Evolutionary conservation across 371 early-diverging fungal species (phyloP).

Genomic region (Mortierella sp.): DNA sequence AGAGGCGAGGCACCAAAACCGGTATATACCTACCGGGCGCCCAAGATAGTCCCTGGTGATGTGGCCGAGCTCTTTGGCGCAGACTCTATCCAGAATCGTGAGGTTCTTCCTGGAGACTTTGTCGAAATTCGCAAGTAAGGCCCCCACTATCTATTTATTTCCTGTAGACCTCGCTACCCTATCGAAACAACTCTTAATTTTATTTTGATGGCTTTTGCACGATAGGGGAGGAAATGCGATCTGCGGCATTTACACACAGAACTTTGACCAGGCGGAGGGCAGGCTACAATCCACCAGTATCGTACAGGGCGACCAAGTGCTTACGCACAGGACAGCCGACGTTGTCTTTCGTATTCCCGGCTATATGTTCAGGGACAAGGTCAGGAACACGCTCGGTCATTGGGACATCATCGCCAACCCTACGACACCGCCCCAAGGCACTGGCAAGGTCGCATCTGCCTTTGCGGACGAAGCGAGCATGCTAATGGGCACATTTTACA

Average conservation of each 20-base stretch:
- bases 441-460: conserved; percentile 37
- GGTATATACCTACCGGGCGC: conserved; percentile 10
- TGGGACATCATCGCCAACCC: conserved; percentile 44
- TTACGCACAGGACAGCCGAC: conserved; percentile 60
- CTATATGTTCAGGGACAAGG: conserved; percentile 47
- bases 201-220: not conserved
- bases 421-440: conserved; percentile 47
- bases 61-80: conserved; percentile 28
- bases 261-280: conserved; percentile 59
- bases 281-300: conserved; percentile 62
- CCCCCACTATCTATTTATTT: not conserved
- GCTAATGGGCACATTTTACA: conserved; percentile 52
- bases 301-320: conserved; percentile 56
- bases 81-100: conserved; percentile 39
- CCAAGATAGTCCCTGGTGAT: conserved; percentile 27
- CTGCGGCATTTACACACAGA: conserved; percentile 63
- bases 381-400: conserved; percentile 14
- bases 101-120: conserved; percentile 65
- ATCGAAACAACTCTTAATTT: not conserved
- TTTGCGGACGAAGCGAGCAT: conserved; percentile 62
- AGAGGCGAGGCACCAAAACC: conserved; percentile 12
- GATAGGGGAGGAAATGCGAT: conserved; percentile 60
- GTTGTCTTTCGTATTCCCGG: conserved; percentile 66
- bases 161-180: not conserved
- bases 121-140: conserved; percentile 67